Base-by-base conservation (phyloP, 495 filamentous ascomycete species). In the Cercophora samala region DNA sequence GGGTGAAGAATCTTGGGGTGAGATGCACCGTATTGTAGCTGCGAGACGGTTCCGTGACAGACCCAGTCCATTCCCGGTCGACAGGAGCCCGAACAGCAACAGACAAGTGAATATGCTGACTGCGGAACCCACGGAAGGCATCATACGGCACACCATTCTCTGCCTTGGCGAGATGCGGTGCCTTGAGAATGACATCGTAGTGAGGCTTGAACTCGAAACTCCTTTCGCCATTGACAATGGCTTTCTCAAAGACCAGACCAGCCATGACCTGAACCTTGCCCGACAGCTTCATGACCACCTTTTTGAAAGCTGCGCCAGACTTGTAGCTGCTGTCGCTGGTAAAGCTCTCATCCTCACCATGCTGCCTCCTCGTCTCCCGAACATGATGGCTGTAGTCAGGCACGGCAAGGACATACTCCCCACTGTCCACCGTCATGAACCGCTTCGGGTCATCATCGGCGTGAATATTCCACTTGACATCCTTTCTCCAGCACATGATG, bases 221-320 rank as follows among this genome's bases (percentile, higher is more conserved):
- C 62, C 96, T 85, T 24, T 83, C 81, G 25, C 87, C 87, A 22
- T 78, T 64, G 53, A 78, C 77, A 37, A 92, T 76, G 66, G 93
- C 90, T 64, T 90, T 85, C 76, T 99, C 94, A 75, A 98, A 98
- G 60, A 97, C 90, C 42, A 99, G 83, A 1, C 95, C 95, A 22
- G 92, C 89, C 68, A 91, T 79, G 91, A 92, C 96, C 76, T 90
- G 89, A 9, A 99, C 94, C 69, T 93, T 93, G 6, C 95, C 95
- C 5, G 93, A 97, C 9, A 99, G 84, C 75, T 99, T 99, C 95
- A 98, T 98, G 64, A 97, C 83, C 18, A 97, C 94, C 75, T 99
- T 99, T 75, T 96, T 94, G 83, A 99, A 98, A 8, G 90, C 81
- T 4, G 92, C 90, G 0, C 88, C 86, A 42, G 90, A 86, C 72